Evolutionary conservation across 2,329 filamentous ascomycete genomes (phyloP).

Genomic region (Penicillium glabrum): DNA sequence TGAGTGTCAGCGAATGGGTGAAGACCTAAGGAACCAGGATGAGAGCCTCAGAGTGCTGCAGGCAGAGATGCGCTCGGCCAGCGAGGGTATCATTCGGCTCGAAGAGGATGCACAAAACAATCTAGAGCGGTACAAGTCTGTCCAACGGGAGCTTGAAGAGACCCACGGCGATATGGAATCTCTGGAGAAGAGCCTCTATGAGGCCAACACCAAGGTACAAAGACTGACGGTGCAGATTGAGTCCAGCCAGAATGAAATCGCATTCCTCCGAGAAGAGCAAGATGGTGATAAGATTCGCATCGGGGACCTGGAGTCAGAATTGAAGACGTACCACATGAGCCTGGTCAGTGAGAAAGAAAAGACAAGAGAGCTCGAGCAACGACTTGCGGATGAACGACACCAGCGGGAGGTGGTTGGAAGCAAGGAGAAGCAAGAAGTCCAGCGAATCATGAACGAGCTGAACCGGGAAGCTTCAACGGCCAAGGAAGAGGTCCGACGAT

Average conservation of each 20-base stretch:
- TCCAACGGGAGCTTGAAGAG: conserved; percentile 79
- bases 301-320: conserved; percentile 80
- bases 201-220: conserved; percentile 84
- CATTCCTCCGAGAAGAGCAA: conserved; percentile 94
- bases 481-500: conserved; percentile 79
- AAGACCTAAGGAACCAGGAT: conserved; percentile 71
- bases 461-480: conserved; percentile 78
- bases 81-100: conserved; percentile 78
- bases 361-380: conserved; percentile 67
- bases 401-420: conserved; percentile 84
- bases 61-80: conserved; percentile 88
- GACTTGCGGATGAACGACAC: conserved; percentile 75
- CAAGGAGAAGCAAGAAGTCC: conserved; percentile 91
- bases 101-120: conserved; percentile 88
- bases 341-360: conserved; percentile 84
- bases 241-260: conserved; percentile 87
- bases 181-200: conserved; percentile 78
- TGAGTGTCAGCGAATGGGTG: conserved; percentile 68
- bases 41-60: conserved; percentile 93
- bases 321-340: conserved; percentile 75
- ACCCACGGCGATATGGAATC: conserved; percentile 84
- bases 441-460: conserved; percentile 88
- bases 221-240: conserved; percentile 88
- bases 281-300: conserved; percentile 98
- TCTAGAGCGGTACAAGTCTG: conserved; percentile 72